Percentiles rank a stretch among this genome's conserved stretches.
These are phyloP conservation scores for Dryadomyces quercivorus DNA, from an alignment of 2,329 filamentous ascomycete genomes.

Conservation along the genomic window DNA sequence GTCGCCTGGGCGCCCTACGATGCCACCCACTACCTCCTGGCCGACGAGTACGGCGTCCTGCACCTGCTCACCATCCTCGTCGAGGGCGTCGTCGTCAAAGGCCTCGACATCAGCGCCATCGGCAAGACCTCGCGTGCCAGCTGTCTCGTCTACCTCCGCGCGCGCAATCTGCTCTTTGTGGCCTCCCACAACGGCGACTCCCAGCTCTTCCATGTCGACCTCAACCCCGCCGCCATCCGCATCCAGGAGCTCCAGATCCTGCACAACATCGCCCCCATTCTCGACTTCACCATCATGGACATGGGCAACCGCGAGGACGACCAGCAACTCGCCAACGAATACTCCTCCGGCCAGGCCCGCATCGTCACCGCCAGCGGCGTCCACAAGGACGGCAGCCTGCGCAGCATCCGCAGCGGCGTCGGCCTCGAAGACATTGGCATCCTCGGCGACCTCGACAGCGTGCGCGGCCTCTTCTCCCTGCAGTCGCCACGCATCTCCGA, in stretches of 20 bases:
- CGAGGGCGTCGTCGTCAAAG: constrained; percentile 52
- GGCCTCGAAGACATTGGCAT: constrained; percentile 80
- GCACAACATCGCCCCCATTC: constrained; percentile 73
- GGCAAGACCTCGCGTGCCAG: constrained; percentile 61
- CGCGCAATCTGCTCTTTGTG: constrained; percentile 63
- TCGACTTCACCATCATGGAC: constrained; percentile 95
- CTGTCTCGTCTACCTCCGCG: constrained; percentile 64
- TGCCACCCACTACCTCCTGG: constrained; percentile 70
- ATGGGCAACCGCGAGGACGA: constrained; percentile 78
- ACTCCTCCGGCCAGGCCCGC: constrained; percentile 86
- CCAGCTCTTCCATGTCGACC: constrained; percentile 59
- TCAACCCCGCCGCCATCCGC: constrained; percentile 26
- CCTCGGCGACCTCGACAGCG: constrained; percentile 64
- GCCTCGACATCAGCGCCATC: constrained; percentile 58
- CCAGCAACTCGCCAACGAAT: constrained; percentile 65
- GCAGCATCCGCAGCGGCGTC: constrained; percentile 87
- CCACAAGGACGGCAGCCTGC: constrained; percentile 74
- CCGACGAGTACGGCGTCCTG: constrained; percentile 79
- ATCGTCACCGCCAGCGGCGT: constrained; percentile 90
- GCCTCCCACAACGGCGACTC: constrained; percentile 91
- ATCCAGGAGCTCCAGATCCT: constrained; percentile 59
- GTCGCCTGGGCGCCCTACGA: constrained; percentile 86
- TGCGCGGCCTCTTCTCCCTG: constrained; percentile 62
- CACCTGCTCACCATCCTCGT: constrained; percentile 74
- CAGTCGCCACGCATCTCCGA: constrained; percentile 26